These are phyloP conservation scores for Batrachochytrium dendrobatidis DNA, from an alignment of 371 early-diverging fungal species.

Conservation along the genomic window DNA sequence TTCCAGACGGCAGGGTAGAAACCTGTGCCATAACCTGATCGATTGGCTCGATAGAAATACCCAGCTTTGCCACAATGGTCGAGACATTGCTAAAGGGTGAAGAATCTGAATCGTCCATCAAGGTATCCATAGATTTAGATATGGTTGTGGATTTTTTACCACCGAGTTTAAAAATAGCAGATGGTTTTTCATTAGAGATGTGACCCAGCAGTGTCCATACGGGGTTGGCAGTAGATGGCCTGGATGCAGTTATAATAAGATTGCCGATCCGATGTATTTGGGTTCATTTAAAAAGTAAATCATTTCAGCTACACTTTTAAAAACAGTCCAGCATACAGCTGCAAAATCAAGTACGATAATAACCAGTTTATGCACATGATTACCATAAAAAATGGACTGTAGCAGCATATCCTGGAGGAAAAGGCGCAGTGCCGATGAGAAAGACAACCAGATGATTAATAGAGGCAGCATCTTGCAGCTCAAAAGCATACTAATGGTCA, in stretches of 20 bases:
- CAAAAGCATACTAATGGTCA: slow-evolving; percentile 35
- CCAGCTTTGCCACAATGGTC: slow-evolving; percentile 62
- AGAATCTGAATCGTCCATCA: slow-evolving; percentile 24
- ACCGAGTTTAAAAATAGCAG: slow-evolving; percentile 67
- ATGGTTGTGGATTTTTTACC: slow-evolving; percentile 21
- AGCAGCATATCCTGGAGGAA: slow-evolving; percentile 63
- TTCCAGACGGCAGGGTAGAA: not conserved
- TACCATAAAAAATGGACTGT: slow-evolving; percentile 85
- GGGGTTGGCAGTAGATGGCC: slow-evolving; percentile 43
- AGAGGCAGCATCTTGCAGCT: slow-evolving; percentile 65
- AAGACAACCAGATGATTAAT: slow-evolving; percentile 93
- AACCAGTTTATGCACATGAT: not conserved
- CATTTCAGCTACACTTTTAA: not conserved
- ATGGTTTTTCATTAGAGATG: slow-evolving; percentile 82
- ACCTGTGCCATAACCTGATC: slow-evolving; percentile 42
- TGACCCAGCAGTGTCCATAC: slow-evolving; percentile 81
- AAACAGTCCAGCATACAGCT: too few species aligned
- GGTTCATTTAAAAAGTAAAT: slow-evolving; percentile 16
- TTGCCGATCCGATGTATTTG: slow-evolving; percentile 4
- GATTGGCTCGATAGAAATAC: slow-evolving; percentile 84
- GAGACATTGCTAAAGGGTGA: slow-evolving; percentile 8
- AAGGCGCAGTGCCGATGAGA: slow-evolving; percentile 73
- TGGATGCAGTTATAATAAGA: not conserved
- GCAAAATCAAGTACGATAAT: too few species aligned
- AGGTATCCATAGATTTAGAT: slow-evolving; percentile 10